Base-by-base conservation (phyloP, 768 basidiomycete genomes). In the Dendrothele bispora region DNA sequence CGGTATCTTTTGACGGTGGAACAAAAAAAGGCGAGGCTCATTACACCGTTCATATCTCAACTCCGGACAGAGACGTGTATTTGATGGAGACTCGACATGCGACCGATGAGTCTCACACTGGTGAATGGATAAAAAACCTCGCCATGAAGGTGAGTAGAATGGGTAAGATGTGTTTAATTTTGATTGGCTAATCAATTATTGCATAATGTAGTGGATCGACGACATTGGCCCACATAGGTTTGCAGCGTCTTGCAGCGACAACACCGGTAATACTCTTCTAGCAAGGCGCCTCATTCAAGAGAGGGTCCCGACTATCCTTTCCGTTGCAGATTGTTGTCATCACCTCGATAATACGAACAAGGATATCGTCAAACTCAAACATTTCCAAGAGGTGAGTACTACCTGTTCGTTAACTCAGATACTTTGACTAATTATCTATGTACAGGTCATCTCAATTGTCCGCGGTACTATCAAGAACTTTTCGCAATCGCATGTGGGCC, bases 31-130 rank as follows among this genome's bases (percentile, higher is more conserved):
- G 53, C 4, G 57, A 66, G 18, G 54, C 61, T 3, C 59, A 63
- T 29, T 66, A 64, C 50, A 64, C 64, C 5, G 35, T 66, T 22
- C 67, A 68, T 46, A 54, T 67, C 41, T 66, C 63, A 17, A 64
- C 61, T 4, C 52, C 8, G 29, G 57, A 57, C 3, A 27, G 56
- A 10, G 54, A 56, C n/a, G 59, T 60, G 12, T 69, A 57, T 44
- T 53, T 67, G 32, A 50, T 65, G 36, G 59, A 53, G 15, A 59
- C 61, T 2, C 41, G 55, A 21, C 61, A 66, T 45, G 61, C 53
- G 32, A 61, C 61, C 4, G 38, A 38, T 24, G 60, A 58, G 29
- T 58, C 58, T 14, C 64, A 68, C 55, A n/a, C n/a, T n/a, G n/a
- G n/a, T n/a, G n/a, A n/a, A n/a, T n/a, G n/a, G n/a, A n/a, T n/a